phyloP scores from a whole-genome alignment of 2,329 filamentous ascomycete species.

The Cordyceps militaris region DNA sequence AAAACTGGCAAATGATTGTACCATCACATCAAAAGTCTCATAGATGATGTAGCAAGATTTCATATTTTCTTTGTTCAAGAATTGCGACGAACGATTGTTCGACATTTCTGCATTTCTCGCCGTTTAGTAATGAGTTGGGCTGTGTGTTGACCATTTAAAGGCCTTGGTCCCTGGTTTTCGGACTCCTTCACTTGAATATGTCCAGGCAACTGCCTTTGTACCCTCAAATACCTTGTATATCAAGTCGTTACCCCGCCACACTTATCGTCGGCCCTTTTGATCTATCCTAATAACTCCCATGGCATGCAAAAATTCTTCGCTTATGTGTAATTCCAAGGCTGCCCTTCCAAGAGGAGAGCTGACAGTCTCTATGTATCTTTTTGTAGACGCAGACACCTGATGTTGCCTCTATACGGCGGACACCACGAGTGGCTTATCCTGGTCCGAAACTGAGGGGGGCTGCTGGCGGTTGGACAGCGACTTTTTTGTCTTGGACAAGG shows the following conservation, averaged over 20 bases:
- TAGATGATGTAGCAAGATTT: conserved; percentile 25
- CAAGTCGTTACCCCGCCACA: not conserved
- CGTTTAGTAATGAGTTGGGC: not conserved
- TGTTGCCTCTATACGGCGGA: conserved; percentile 13
- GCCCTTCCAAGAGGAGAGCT: not conserved
- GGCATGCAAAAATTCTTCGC: conserved; percentile 4
- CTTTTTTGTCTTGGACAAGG: conserved; percentile 26
- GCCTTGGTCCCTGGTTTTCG: not conserved
- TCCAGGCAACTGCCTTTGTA: not conserved
- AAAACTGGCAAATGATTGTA: conserved; percentile 26
- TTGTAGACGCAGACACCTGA: not conserved
- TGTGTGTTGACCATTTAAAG: not conserved
- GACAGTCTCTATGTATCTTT: not conserved
- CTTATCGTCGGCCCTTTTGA: not conserved
- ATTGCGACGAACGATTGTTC: not conserved
- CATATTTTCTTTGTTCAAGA: conserved; percentile 24
- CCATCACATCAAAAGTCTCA: conserved; percentile 22
- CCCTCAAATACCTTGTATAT: not conserved
- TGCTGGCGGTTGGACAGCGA: conserved; percentile 24
- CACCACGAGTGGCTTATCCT: conserved; percentile 13
- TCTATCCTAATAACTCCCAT: conserved; percentile 7
- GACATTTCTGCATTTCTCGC: not conserved
- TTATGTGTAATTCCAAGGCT: not conserved
- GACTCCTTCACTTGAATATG: not conserved
- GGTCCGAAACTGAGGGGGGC: not conserved